phyloP scores from a whole-genome alignment of 768 basidiomycete genomes.

The Phanerodontia chrysosporium region DNA sequence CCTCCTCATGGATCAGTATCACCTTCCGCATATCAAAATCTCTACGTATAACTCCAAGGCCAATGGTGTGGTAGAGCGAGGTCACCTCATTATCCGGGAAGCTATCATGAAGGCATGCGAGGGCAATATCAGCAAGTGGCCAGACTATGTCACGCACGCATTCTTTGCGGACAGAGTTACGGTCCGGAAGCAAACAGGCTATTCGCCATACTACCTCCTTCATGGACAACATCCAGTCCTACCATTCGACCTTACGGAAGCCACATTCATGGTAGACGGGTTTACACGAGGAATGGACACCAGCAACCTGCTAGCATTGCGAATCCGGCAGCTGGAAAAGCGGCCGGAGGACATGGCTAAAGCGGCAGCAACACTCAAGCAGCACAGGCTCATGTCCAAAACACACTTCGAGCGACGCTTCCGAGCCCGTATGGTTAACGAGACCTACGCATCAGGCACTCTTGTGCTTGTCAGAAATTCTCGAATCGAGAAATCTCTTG shows the following conservation, averaged over 20 bases:
- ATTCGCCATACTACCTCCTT: no score
- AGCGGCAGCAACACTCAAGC: slow-evolving; percentile 14
- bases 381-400: slow-evolving; percentile 17
- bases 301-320: slow-evolving; percentile 19
- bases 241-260: no score
- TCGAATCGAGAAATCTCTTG: slow-evolving; percentile 21
- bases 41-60: slow-evolving; percentile 31
- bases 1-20: background rate
- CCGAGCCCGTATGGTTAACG: slow-evolving; percentile 17
- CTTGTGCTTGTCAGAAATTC: slow-evolving; percentile 28
- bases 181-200: no score
- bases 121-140: no score
- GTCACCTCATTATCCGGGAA: no score
- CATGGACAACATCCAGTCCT: no score
- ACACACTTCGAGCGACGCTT: slow-evolving; percentile 25
- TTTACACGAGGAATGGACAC: slow-evolving; percentile 14
- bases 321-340: slow-evolving; percentile 24
- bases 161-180: no score
- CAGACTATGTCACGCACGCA: no score
- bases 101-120: no score
- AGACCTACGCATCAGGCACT: slow-evolving; percentile 23
- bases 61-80: no score
- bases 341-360: slow-evolving; percentile 18
- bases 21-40: slow-evolving; percentile 7
- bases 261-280: no score